These are phyloP conservation scores for Penicillium sp. DNA, from an alignment of 2,329 filamentous ascomycete genomes.

Conservation along the genomic window DNA sequence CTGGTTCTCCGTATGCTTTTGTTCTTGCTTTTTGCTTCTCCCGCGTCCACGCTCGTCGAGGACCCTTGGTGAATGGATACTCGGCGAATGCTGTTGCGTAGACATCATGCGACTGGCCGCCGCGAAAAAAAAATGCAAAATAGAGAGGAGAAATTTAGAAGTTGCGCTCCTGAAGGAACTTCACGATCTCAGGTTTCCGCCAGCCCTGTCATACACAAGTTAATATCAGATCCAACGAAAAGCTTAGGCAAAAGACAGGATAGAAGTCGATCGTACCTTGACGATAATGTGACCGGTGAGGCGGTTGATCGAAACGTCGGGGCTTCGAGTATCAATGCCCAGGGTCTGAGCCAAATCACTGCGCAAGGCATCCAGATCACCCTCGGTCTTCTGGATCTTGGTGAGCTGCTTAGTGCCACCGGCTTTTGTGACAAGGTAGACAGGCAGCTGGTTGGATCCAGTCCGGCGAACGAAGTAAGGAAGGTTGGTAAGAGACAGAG, in stretches of 20 bases:
- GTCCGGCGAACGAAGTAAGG: slow-evolving; percentile 76
- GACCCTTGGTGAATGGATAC: slow-evolving; percentile 14
- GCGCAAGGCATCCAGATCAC: slow-evolving; percentile 67
- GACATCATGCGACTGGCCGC: slow-evolving; percentile 2
- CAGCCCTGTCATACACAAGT: slow-evolving; percentile 48
- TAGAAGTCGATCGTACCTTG: slow-evolving; percentile 56
- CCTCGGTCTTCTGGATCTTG: slow-evolving; percentile 76
- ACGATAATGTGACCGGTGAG: slow-evolving; percentile 75
- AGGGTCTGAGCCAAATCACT: slow-evolving; percentile 66
- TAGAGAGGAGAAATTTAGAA: slow-evolving; percentile 37
- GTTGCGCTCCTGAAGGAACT: slow-evolving; percentile 53
- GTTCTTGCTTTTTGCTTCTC: slow-evolving; percentile 19
- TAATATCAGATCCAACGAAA: slow-evolving; percentile 12
- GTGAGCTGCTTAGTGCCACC: slow-evolving; percentile 78
- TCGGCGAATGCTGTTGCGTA: slow-evolving; percentile 22
- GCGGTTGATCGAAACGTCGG: slow-evolving; percentile 55
- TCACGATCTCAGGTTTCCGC: slow-evolving; percentile 53
- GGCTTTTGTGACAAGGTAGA: slow-evolving; percentile 74
- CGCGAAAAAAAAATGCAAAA: slow-evolving; percentile 5
- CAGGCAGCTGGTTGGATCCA: slow-evolving; percentile 68
- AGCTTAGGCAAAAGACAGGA: not conserved
- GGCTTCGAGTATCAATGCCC: slow-evolving; percentile 52
- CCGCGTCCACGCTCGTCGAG: slow-evolving; percentile 12
- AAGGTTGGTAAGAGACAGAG: slow-evolving; percentile 49
- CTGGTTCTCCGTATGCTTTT: slow-evolving; percentile 22